Evolutionary conservation across 208 protist genomes (phyloP), one percentile per base, ranked within the genome.

Genomic region (Giardia muris): DNA sequence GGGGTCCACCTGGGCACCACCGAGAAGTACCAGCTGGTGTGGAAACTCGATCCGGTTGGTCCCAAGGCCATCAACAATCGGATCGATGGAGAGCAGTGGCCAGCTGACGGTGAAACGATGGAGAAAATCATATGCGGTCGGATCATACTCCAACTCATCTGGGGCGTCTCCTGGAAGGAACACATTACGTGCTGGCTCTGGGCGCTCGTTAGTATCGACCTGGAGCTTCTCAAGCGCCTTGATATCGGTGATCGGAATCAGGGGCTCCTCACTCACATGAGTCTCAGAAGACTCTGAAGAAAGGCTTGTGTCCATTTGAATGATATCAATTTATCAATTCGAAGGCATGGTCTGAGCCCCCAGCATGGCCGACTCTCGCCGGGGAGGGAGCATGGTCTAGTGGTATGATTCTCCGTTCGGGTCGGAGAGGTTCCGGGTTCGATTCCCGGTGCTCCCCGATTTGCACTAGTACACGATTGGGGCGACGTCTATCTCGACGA

Each of bases 351-450:
- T n/a, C n/a, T n/a, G n/a, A n/a, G n/a, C n/a, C n/a, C n/a, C n/a
- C n/a, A n/a, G n/a, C n/a, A n/a, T n/a, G n/a, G n/a, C n/a, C n/a
- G n/a, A n/a, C n/a, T n/a, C n/a, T n/a, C 57, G 86, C 19, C 19
- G 19, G n/a, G 86, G 19, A 76, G 57, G 86, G 86, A 89, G 42
- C 4, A 46, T 89, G 86, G 86, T 89, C 86, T 89, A 89, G 86
- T 43, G 86, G 86, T 46, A 89, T 89, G 86, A 89, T 89, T 89
- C 86, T 44, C 42, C 86, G 4, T 89, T 89, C 4, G 86, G 86
- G 86, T 89, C 4, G 86, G 42, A 44, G 86, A 89, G 86, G 86
- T 89, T 44, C 86, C 86, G 86, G 86, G 86, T 89, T 89, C 86
- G 42, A 89, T 43, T 89, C 86, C 86, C 86, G 86, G 86, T 46